Evolutionary conservation across 73 alveolate species (phyloP), one percentile per base, ranked within the genome.

Genomic region (Stentor roeselii): DNA sequence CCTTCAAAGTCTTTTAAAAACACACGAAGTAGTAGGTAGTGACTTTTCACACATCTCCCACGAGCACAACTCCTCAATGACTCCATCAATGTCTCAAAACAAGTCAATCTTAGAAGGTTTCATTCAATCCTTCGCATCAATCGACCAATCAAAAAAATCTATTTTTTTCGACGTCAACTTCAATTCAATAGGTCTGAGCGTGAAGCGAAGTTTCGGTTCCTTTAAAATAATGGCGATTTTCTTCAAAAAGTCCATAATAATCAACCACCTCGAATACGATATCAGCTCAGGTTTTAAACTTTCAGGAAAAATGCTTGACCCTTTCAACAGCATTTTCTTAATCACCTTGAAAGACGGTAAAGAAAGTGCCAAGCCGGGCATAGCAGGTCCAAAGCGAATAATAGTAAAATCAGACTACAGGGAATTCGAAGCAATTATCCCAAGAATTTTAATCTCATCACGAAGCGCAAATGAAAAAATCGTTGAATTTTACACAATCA

Each of bases 311-410:
- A 21, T 67, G 80, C 41, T 67, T 30, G 37, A 67, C 2, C 80
- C n/a, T 32, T 21, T 21, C 11, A 21, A 14, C 37, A 30, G n/a
- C 41, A 21, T 67, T n/a, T 1, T 15, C 41, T n/a, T 21, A 1
- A 11, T 34, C 21, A 34, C 34, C 21, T 21, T 67, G 21, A 67
- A 67, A 67, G 80, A 67, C 41, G 41, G n/a, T 14, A 67, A 67
- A 67, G 80, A 67, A 67, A 40, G 50, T 14, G n/a, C 41, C 15
- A 67, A 67, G 37, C 3, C 80, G 0, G 37, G 27, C 11, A 21
- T 67, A 27, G 80, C 80, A 30, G 80, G 80, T 1, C 80, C 80
- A 67, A 67, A 67, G 34, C 21, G 80, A 67, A 67, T 67, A 27
- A 67, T 27, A 30, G n/a, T 11, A 27, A 34, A 67, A 27, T 30